Conservation (phyloP, 1,139 yeast species). For the Saccharomycopsis hybrid region DNA sequence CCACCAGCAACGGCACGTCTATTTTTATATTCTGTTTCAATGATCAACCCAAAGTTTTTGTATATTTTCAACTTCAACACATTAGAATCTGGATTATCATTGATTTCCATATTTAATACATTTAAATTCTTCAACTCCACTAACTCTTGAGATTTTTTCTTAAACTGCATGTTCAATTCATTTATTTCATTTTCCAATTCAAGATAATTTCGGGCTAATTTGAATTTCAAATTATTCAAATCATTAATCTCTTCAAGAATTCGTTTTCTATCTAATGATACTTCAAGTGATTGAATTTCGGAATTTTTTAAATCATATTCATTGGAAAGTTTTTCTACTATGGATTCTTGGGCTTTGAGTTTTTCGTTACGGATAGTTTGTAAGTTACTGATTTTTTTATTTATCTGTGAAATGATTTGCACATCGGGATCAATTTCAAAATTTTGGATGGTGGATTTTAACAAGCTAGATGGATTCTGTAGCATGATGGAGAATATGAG, state of each 20-base stretch:
- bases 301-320: constrained; percentile 12
- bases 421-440: constrained; percentile 20
- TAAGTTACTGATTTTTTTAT: constrained; percentile 13
- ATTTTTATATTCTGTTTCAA: constrained; percentile 9
- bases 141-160: constrained; percentile 13
- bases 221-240: constrained; percentile 17
- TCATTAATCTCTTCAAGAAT: constrained; percentile 18
- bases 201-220: constrained; percentile 17
- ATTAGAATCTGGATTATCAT: constrained; percentile 19
- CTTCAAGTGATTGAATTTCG: constrained; percentile 10
- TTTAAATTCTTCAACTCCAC: constrained; percentile 17
- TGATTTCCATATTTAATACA: constrained; percentile 16
- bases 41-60: constrained; percentile 19
- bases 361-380: constrained; percentile 7
- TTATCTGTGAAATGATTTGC: constrained; percentile 15
- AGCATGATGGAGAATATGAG: too few relatives aligned
- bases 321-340: constrained; percentile 3
- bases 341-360: constrained; percentile 5
- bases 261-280: constrained; percentile 14
- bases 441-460: constrained; percentile 14
- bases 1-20: too few relatives aligned
- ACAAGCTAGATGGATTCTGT: constrained; percentile 13
- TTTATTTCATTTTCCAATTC: constrained; percentile 19
- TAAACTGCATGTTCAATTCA: constrained; percentile 10
- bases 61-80: constrained; percentile 20